Evolutionary conservation across 202 grass and related monocot species (phyloP).

Genomic region (Bolboschoenoplectus hybrid): DNA sequence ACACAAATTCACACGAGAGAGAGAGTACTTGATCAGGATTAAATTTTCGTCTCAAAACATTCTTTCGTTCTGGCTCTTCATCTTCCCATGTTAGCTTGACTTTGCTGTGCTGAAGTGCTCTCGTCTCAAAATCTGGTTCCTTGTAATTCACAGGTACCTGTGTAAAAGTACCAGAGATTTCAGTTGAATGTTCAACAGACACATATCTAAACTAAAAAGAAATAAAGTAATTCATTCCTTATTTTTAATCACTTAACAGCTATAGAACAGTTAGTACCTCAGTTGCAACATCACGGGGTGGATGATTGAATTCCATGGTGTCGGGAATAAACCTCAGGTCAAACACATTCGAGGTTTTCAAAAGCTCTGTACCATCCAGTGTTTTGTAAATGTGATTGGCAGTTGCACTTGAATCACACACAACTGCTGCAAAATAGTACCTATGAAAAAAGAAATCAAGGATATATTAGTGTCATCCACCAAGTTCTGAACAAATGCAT

Average conservation of each 20-base stretch:
- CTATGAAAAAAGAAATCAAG: slow-evolving; percentile 40
- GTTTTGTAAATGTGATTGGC: slow-evolving; percentile 83
- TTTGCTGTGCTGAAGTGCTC: slow-evolving; percentile 80
- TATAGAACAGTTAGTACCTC: slow-evolving; percentile 50
- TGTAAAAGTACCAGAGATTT: slow-evolving; percentile 36
- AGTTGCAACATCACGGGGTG: slow-evolving; percentile 60
- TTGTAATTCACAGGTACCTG: slow-evolving; percentile 74
- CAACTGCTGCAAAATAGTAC: slow-evolving; percentile 87
- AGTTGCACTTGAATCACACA: slow-evolving; percentile 83
- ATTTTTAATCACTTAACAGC: not conserved
- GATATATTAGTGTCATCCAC: slow-evolving; percentile 27
- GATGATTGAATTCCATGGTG: slow-evolving; percentile 74
- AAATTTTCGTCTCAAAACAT: slow-evolving; percentile 71
- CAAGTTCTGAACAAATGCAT: not conserved
- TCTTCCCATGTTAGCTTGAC: slow-evolving; percentile 88
- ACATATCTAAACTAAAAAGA: not conserved
- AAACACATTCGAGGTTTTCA: slow-evolving; percentile 82
- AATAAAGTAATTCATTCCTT: not conserved
- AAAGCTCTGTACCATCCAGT: slow-evolving; percentile 78
- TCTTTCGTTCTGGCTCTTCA: slow-evolving; percentile 79
- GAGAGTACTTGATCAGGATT: slow-evolving; percentile 66
- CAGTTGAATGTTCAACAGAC: not conserved
- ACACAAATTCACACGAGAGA: not conserved
- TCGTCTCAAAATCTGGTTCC: slow-evolving; percentile 74
- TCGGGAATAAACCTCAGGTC: slow-evolving; percentile 83